These are phyloP conservation scores for Vicia sativa DNA, from an alignment of 306 rosid species.

Conservation along the genomic window DNA sequence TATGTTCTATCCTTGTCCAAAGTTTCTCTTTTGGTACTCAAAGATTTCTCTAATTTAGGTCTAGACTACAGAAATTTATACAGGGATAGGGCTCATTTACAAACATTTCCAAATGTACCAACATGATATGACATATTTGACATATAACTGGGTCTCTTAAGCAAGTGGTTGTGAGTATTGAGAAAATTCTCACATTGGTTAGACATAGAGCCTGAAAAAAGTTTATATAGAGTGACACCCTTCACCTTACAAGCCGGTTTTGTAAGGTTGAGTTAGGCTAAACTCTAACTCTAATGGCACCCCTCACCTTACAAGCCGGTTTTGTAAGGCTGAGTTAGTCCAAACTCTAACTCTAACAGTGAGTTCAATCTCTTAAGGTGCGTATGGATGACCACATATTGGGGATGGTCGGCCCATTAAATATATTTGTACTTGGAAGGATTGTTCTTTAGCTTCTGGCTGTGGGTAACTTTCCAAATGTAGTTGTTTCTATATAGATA, in stretches of 20 bases:
- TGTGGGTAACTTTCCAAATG: background rate
- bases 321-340: no score
- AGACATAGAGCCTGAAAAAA: no score
- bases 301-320: no score
- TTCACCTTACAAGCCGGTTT: no score
- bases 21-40: background rate
- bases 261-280: no score
- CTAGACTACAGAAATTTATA: background rate
- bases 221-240: no score
- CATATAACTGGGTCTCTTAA: background rate
- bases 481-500: background rate
- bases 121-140: background rate
- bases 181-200: no score
- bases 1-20: background rate
- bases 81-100: conserved; percentile 1
- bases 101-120: background rate
- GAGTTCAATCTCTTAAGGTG: no score
- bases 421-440: no score
- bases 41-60: conserved; percentile 10
- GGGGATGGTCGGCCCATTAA: background rate
- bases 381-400: background rate
- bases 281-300: no score
- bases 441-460: no score
- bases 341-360: no score
- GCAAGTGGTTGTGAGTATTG: background rate